Percentiles rank a stretch among this genome's conserved stretches.
Conservation (phyloP, 2,329 filamentous ascomycete species). For the Diplodia corticola region DNA sequence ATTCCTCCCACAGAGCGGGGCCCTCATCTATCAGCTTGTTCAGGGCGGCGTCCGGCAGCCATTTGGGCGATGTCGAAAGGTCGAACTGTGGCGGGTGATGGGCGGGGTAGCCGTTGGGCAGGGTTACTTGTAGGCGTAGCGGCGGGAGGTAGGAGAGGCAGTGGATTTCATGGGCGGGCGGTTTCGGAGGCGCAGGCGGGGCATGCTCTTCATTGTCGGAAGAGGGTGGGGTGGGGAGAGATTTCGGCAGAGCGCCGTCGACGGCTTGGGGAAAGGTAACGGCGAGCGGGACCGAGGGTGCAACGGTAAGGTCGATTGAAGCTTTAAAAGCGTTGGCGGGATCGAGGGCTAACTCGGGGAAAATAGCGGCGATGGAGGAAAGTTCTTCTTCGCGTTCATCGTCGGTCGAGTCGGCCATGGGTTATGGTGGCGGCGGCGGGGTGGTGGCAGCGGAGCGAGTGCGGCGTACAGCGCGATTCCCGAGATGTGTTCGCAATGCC, state of each 20-base stretch:
- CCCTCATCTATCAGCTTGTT: slow-evolving; percentile 50
- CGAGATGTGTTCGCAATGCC: not conserved
- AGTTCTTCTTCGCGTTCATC: slow-evolving; percentile 64
- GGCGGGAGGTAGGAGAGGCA: slow-evolving; percentile 58
- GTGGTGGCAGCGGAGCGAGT: no score
- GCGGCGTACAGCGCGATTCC: no score
- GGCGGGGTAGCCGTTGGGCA: slow-evolving; percentile 59
- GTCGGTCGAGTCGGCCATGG: slow-evolving; percentile 32
- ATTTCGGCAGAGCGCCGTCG: slow-evolving; percentile 33
- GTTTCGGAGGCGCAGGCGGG: slow-evolving; percentile 23
- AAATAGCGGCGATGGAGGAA: slow-evolving; percentile 61
- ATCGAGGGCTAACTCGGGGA: slow-evolving; percentile 58
- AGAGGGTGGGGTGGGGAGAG: slow-evolving; percentile 42
- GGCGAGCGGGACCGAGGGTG: slow-evolving; percentile 54
- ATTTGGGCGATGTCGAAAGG: slow-evolving; percentile 52
- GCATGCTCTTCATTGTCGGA: slow-evolving; percentile 33
- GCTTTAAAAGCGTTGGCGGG: slow-evolving; percentile 49
- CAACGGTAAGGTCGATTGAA: slow-evolving; percentile 57
- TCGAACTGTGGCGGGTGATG: slow-evolving; percentile 52
- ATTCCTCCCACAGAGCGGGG: slow-evolving; percentile 59
- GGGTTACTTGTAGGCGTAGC: slow-evolving; percentile 52
- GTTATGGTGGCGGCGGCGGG: not conserved
- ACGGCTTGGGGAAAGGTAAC: slow-evolving; percentile 40
- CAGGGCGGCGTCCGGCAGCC: slow-evolving; percentile 53
- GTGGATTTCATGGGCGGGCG: slow-evolving; percentile 42